Base-by-base conservation (phyloP, 2,329 filamentous ascomycete genomes). In the Pseudofabraea citricarpa region DNA sequence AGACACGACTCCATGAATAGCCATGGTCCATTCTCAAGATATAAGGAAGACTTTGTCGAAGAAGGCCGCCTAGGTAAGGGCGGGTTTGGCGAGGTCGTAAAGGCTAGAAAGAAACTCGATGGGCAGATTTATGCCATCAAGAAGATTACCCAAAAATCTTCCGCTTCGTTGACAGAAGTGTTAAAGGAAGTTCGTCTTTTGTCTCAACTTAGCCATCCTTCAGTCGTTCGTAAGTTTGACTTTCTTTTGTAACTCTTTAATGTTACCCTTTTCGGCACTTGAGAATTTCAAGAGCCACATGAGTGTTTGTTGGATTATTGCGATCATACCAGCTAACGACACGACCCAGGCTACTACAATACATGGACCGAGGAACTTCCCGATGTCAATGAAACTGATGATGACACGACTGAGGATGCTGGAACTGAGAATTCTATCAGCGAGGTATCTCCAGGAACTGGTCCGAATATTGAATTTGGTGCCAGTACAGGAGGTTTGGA, bases 121-220 rank as follows among this genome's bases (percentile, higher is more conserved):
- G 88, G 88, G 1, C 87, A 90, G 45, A 84, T 94, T 33, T 98
- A 97, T 65, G 93, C 93, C 15, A 87, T 98, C 61, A 98, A 98
- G 64, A 96, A 97, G 62, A 93, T 98, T 49, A 88, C 83, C 1
- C 87, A 93, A 54, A 83, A 84, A 40, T 88, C 88, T 1, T 78
- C 85, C 20, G 76, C 83, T 46, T 87, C 86, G 45, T 71, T 97
- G 29, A 90, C 86, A 1, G 87, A 95, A 59, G 83, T 90, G 10
- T 63, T 91, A 20, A 89, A 87, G 43, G 87, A 93, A 63, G 91
- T 96, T 31, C 85, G 90, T 61, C 69, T 97, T 7, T 72, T 98
- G 13, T 95, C 91, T n/a, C 81, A 89, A 47, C 76, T 98, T 44
- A 96, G 94, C 56, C 91, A 97, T 63, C 90, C 90, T 3, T 75